Evolutionary conservation across 441 rosid genomes (phyloP).

Genomic region (Arabidopsis lyrata): DNA sequence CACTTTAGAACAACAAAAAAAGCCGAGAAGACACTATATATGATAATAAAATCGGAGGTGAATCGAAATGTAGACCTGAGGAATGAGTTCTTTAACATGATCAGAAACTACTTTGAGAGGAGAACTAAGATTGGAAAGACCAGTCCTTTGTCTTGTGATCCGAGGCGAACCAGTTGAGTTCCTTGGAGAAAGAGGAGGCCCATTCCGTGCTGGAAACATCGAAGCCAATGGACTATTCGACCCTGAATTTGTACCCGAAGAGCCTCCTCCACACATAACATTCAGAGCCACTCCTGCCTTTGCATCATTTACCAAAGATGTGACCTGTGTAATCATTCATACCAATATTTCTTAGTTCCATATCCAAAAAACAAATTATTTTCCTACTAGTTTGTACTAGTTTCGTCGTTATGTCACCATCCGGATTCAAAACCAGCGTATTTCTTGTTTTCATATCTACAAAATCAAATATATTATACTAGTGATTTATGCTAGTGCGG

Average conservation of each 20-base stretch:
- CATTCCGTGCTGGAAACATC: conserved; percentile 93
- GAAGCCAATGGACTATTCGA: conserved; percentile 78
- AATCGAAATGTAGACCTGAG: conserved; percentile 65
- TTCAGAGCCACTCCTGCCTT: conserved; percentile 83
- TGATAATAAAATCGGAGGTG: conserved; percentile 1
- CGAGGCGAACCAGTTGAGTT: conserved; percentile 94
- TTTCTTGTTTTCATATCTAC: neutral
- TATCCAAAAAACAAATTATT: neutral
- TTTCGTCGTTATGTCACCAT: neutral
- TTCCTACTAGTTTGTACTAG: neutral
- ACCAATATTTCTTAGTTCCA: neutral
- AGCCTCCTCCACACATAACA: conserved; percentile 58
- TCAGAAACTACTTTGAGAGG: conserved; percentile 89
- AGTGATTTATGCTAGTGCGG: neutral
- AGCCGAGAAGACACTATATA: conserved; percentile 4
- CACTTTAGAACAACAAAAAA: neutral
- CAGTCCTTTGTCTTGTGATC: conserved; percentile 73
- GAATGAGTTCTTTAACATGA: conserved; percentile 85
- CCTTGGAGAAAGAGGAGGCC: conserved; percentile 99
- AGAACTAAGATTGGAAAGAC: conserved; percentile 91
- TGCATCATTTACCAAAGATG: conserved; percentile 82
- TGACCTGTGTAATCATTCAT: conserved; percentile 59
- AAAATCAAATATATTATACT: neutral
- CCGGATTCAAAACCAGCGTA: neutral
- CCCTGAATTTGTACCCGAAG: conserved; percentile 60